Evolutionary conservation across 257 asterid genomes (phyloP).

Genomic region (Nicotiana tomentosiformis): DNA sequence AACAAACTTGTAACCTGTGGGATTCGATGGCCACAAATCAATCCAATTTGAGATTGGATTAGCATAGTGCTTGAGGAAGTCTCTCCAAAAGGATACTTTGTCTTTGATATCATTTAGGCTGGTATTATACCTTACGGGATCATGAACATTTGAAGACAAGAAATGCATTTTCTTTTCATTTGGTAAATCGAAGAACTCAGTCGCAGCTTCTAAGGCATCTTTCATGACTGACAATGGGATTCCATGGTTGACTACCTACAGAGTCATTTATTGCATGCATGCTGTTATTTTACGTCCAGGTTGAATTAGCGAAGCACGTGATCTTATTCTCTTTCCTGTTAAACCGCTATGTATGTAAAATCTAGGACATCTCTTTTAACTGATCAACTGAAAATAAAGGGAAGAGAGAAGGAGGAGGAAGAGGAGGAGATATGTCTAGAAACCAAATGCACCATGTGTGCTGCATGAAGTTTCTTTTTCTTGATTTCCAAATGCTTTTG

Average conservation of each 20-base stretch:
- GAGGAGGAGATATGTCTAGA: background rate
- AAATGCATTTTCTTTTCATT: slow-evolving; percentile 37
- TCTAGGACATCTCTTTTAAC: background rate
- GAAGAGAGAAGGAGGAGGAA: background rate
- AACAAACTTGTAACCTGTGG: slow-evolving; percentile 50
- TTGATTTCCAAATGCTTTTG: background rate
- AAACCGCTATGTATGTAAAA: background rate
- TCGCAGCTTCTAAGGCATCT: slow-evolving; percentile 44
- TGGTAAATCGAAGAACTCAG: slow-evolving; percentile 50
- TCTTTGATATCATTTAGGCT: slow-evolving; percentile 49
- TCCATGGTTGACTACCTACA: slow-evolving; percentile 65
- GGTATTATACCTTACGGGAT: slow-evolving; percentile 62
- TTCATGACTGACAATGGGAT: slow-evolving; percentile 30
- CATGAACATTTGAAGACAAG: slow-evolving; percentile 37
- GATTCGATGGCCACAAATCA: slow-evolving; percentile 61
- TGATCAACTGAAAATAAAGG: background rate
- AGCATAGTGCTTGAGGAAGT: slow-evolving; percentile 62
- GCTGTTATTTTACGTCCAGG: background rate
- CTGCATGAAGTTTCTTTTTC: background rate
- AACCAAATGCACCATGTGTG: background rate
- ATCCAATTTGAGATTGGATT: slow-evolving; percentile 65
- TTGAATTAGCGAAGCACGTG: background rate
- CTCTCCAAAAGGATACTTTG: slow-evolving; percentile 57
- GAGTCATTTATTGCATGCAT: slow-evolving; percentile 12
- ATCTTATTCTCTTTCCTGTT: background rate